A percentile compares a stretch with the other conserved stretches of the same genome.
These are phyloP conservation scores for Aspergillus pseudotamarii DNA, from an alignment of 2,329 filamentous ascomycete species.

Conservation along the genomic window DNA sequence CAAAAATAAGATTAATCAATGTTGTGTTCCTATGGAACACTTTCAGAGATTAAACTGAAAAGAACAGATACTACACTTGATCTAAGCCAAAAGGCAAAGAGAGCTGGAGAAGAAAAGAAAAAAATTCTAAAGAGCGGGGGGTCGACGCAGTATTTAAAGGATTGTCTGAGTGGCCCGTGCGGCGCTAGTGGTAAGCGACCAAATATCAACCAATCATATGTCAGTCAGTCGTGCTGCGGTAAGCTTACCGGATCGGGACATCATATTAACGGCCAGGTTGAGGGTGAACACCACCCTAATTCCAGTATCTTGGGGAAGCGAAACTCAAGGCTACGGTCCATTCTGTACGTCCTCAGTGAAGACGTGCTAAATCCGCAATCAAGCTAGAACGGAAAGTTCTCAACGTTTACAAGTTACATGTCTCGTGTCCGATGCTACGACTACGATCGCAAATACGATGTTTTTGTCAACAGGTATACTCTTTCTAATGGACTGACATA, in stretches of 20 bases:
- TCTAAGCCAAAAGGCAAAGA: conserved; percentile 69
- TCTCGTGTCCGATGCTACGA: background rate
- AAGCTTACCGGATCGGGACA: background rate
- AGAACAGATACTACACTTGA: conserved; percentile 96
- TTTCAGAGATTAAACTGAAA: conserved; percentile 97
- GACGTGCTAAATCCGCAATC: background rate
- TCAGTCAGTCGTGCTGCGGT: no score
- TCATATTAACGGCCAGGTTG: no score
- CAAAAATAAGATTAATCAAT: conserved; percentile 86
- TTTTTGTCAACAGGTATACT: background rate
- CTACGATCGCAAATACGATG: background rate
- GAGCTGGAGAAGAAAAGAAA: conserved; percentile 50
- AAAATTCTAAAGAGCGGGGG: conserved; percentile 33
- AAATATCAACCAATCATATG: background rate
- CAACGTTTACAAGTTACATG: background rate
- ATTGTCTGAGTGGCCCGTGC: conserved; percentile 11
- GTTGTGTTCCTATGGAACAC: conserved; percentile 68
- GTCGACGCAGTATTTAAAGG: conserved; percentile 34
- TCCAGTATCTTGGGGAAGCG: no score
- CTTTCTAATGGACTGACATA: background rate
- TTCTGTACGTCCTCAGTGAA: background rate
- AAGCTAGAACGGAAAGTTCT: background rate
- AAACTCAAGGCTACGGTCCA: background rate
- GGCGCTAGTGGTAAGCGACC: conserved; percentile 10
- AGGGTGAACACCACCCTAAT: background rate